phyloP scores from a whole-genome alignment of 495 filamentous ascomycete genomes.

The Lophium mytilinum region DNA sequence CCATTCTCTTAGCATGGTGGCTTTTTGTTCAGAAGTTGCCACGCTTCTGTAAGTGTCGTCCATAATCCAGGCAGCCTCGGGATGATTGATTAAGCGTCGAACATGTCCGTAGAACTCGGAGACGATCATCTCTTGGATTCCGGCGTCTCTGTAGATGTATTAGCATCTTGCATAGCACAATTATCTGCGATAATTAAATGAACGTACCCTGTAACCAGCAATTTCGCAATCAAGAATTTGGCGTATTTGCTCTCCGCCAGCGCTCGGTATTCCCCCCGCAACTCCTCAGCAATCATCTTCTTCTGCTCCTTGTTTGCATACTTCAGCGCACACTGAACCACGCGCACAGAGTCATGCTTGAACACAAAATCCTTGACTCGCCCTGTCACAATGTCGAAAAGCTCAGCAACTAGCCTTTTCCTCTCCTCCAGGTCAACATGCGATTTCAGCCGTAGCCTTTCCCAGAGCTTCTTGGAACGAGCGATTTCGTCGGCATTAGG shows the following conservation, averaged over 20 bases:
- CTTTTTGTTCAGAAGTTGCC: constrained; percentile 75
- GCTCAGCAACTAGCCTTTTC: constrained; percentile 74
- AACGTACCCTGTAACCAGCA: constrained; percentile 68
- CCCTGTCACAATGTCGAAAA: constrained; percentile 84
- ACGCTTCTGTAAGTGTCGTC: constrained; percentile 89
- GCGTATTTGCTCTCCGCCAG: constrained; percentile 91
- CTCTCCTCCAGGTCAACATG: constrained; percentile 80
- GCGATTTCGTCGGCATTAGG: constrained; percentile 82
- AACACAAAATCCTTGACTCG: constrained; percentile 90
- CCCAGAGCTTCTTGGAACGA: constrained; percentile 95
- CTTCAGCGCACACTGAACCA: constrained; percentile 93
- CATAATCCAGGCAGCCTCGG: constrained; percentile 92
- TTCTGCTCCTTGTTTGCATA: constrained; percentile 80
- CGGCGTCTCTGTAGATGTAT: constrained; percentile 45
- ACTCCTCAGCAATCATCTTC: constrained; percentile 75
- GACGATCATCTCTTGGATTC: constrained; percentile 77
- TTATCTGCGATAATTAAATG: not conserved
- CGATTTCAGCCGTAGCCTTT: constrained; percentile 81
- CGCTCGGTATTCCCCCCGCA: constrained; percentile 74
- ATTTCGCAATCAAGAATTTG: constrained; percentile 92
- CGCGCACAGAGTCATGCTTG: constrained; percentile 93
- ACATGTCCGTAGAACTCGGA: constrained; percentile 93
- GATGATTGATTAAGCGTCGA: constrained; percentile 85
- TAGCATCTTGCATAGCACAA: not conserved
- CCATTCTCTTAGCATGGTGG: constrained; percentile 83